These are phyloP conservation scores for Pinus taeda DNA, from an alignment of 75 land plant species.

Conservation along the genomic window DNA sequence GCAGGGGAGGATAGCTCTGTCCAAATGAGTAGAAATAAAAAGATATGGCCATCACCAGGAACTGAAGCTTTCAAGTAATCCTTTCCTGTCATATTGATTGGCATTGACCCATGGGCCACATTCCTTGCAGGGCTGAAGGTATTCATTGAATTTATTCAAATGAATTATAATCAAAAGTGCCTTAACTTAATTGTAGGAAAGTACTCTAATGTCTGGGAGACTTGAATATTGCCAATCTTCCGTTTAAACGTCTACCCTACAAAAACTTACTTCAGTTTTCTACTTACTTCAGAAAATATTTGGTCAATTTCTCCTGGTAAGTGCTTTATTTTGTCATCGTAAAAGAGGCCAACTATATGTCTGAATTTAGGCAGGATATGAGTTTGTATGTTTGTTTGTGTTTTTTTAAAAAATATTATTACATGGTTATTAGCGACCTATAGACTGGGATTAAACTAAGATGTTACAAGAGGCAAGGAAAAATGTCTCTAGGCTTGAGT, in stretches of 20 bases:
- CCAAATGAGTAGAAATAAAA: too few relatives aligned
- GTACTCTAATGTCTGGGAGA: not conserved
- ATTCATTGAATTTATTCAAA: not conserved
- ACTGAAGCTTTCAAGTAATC: too few relatives aligned
- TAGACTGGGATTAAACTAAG: too few relatives aligned
- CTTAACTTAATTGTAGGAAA: not conserved
- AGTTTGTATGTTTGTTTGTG: not conserved
- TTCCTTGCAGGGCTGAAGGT: too few relatives aligned
- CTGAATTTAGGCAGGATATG: not conserved
- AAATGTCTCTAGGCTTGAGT: slow-evolving; percentile 24
- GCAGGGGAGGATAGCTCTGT: too few relatives aligned
- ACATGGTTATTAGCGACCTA: too few relatives aligned
- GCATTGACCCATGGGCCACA: too few relatives aligned
- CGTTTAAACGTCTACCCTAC: not conserved
- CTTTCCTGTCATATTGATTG: too few relatives aligned
- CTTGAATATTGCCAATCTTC: not conserved
- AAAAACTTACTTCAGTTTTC: too few relatives aligned
- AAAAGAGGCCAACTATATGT: not conserved
- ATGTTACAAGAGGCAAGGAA: too few relatives aligned
- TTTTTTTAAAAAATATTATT: not conserved
- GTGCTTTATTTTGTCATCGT: not conserved
- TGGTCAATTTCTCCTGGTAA: not conserved
- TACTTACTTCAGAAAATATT: not conserved
- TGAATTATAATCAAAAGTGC: not conserved
- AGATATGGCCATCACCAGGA: too few relatives aligned